Evolutionary conservation across 257 asterid genomes (phyloP).

Genomic region (Datura wrightii): DNA sequence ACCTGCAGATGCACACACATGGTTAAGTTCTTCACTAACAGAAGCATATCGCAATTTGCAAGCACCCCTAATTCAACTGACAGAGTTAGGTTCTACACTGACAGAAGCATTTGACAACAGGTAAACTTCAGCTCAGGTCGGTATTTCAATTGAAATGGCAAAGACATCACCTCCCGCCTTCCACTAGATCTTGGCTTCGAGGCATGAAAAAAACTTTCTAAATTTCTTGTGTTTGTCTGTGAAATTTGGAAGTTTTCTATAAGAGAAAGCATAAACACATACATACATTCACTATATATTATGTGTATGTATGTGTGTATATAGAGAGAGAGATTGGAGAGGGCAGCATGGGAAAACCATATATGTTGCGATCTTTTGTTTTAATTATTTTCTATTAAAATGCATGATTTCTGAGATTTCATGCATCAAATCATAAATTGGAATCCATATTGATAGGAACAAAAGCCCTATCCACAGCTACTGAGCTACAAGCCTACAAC

Average conservation of each 20-base stretch:
- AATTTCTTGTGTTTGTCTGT: neutral
- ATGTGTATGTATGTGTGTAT: too few relatives aligned
- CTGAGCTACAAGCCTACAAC: neutral
- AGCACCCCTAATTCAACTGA: neutral
- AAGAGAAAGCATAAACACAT: neutral
- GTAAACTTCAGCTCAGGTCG: constrained; percentile 96
- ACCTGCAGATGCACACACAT: neutral
- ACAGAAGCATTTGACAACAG: constrained; percentile 49
- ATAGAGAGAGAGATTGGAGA: too few relatives aligned
- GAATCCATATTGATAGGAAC: neutral
- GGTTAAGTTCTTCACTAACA: neutral
- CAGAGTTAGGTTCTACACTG: constrained; percentile 30
- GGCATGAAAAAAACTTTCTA: constrained; percentile 46
- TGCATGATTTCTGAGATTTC: neutral
- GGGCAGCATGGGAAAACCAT: too few relatives aligned
- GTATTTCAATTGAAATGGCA: constrained; percentile 71
- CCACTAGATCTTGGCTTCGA: constrained; percentile 98
- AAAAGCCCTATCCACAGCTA: neutral
- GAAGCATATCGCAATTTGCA: neutral
- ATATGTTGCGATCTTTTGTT: too few relatives aligned
- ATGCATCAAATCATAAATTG: neutral
- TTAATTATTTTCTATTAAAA: neutral
- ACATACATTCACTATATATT: too few relatives aligned
- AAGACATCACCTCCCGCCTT: constrained; percentile 67
- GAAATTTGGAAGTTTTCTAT: neutral